Base-by-base conservation (phyloP, 805 yeast species). In the Candida saitoana region DNA sequence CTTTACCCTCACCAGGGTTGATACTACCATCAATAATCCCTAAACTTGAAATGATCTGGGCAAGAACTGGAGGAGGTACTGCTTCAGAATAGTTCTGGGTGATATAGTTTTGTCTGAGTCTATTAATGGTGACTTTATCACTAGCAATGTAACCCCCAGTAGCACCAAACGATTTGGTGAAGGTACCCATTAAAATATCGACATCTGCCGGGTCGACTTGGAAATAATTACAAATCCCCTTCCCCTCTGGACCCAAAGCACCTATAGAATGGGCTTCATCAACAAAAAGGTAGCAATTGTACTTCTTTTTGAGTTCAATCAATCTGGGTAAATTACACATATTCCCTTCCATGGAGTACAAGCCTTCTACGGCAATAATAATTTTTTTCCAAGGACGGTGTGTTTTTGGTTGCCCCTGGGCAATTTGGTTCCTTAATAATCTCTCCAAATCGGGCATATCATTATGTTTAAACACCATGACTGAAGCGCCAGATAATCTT, bases 251-350 rank as follows among this genome's bases (percentile, higher is more conserved):
- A 20, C 99, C 99, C 67, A 93, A 76, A n/a, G 99, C 99, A 55
- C 99, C 99, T 56, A 93, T 84, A 4, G 98, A 91, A 63, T 93
- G 99, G 9, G 99, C 99, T 64, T 93, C 99, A 62, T 93, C 99
- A 47, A 95, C 86, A 57, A 86, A 93, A 40, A 93, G 67, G 57
- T 87, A 87, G 58, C 91, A 86, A 55, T 88, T 88, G 69, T 95
- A 93, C 59, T 86, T 87, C 30, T 85, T 76, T 54, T 84, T 82
- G 48, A 90, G 69, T 52, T 76, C 84, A 19, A 90, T 75, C 35
- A 90, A 57, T 45, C 66, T 73, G 3, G 96, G 96, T 52, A 90
- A 72, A 57, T 90, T 82, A 59, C 87, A 80, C 75, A 87, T 71
- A 51, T 90, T 87, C 54, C 98, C 98, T 64, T 86, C 95, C 95